Conservation (phyloP, 352 stramenopile species). For the Globisporangium camurandrum region DNA sequence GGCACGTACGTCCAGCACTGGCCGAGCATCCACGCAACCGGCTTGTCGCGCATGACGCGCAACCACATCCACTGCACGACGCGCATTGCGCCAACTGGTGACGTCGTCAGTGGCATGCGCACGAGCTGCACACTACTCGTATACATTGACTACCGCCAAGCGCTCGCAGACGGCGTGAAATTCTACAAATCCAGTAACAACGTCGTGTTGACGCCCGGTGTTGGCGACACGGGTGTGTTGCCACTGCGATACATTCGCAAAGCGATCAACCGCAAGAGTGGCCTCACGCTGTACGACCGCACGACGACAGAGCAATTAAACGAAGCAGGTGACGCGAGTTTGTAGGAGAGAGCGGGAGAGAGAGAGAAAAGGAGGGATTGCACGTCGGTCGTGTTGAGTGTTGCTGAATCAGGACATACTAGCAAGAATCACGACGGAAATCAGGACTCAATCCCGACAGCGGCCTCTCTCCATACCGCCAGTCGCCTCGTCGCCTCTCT, state of each 20-base stretch:
- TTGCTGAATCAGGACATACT: no score
- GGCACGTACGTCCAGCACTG: slow-evolving; percentile 70
- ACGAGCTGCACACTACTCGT: slow-evolving; percentile 63
- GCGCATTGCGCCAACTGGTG: slow-evolving; percentile 26
- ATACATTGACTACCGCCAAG: slow-evolving; percentile 54
- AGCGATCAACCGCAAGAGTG: slow-evolving; percentile 36
- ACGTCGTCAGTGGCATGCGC: slow-evolving; percentile 79
- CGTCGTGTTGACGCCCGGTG: slow-evolving; percentile 66
- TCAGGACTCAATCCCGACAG: no score
- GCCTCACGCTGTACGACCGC: slow-evolving; percentile 44
- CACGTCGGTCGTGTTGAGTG: no score
- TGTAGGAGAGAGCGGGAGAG: not conserved
- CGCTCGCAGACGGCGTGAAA: slow-evolving; percentile 59
- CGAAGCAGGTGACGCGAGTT: not conserved
- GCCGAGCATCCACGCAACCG: slow-evolving; percentile 46
- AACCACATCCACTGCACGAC: slow-evolving; percentile 87
- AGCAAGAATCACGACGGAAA: no score
- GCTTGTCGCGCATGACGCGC: slow-evolving; percentile 68
- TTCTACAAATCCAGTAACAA: slow-evolving; percentile 85
- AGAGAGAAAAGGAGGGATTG: not conserved
- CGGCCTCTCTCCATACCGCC: no score
- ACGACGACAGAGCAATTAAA: slow-evolving; percentile 1
- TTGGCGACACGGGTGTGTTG: slow-evolving; percentile 45
- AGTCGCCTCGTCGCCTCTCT: no score
- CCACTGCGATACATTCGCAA: slow-evolving; percentile 50